Evolutionary conservation across 2,329 filamentous ascomycete species (phyloP), one percentile per base, ranked within the genome.

Genomic region (Aureobasidium sp.): DNA sequence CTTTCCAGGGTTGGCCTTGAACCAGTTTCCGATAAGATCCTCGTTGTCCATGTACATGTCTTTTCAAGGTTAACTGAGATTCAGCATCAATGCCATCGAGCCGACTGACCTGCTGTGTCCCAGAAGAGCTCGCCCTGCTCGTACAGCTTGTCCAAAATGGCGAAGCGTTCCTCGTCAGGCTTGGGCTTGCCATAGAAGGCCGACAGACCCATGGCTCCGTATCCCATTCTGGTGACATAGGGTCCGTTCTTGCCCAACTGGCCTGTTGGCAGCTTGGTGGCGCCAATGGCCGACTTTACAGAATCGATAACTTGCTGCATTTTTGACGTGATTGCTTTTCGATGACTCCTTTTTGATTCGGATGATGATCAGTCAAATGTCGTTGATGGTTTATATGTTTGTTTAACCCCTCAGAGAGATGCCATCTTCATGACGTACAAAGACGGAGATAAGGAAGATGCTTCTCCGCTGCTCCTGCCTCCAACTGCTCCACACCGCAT

Each of bases 231-330:
- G 3, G 78, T 75, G 36, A 86, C 78, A 22, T 76, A 67, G 0
- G 80, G 80, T 17, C 82, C 82, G 66, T 80, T 75, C 64, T 77
- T 79, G 64, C 82, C 82, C 15, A 85, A 74, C 42, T 76, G 75
- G 62, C 75, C 76, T 34, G 75, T 79, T 5, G 76, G 75, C 20
- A 78, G 71, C 66, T 69, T 69, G 62, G 66, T 66, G 53, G 42
- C 51, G 47, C 65, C 64, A 44, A 66, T 65, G 39, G 63, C 51
- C 39, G 65, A 63, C 51, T 66, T 64, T 29, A 65, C 47, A 49
- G 67, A 58, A 55, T 67, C 60, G 11, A 66, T 51, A 27, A 65
- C 61, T 56, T 67, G 58, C 45, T 67, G 62, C 53, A 67, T 47
- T 65, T 20, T 57, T 9, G 25, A 22, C 2, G 8, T 45, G 20